Percentiles rank a stretch among this genome's conserved stretches.
Evolutionary conservation across 2,329 filamentous ascomycete genomes (phyloP).

Genomic region (Pseudodiploospora longispora): DNA sequence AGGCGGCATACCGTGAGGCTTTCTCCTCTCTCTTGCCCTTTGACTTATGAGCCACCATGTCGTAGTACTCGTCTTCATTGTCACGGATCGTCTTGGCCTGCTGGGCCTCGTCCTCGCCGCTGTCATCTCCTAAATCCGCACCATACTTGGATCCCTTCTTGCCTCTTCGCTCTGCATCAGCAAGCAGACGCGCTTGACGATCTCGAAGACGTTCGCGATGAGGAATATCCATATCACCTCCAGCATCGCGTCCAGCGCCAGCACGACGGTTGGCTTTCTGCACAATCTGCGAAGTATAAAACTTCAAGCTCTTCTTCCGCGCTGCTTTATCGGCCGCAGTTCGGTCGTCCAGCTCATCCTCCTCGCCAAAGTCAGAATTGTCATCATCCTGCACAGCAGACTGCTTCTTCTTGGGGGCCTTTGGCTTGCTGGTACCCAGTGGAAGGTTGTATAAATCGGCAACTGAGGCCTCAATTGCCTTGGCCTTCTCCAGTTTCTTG

Average conservation of each 20-base stretch:
- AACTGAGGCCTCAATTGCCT: slow-evolving; percentile 61
- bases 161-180: slow-evolving; percentile 80
- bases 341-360: slow-evolving; percentile 66
- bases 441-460: slow-evolving; percentile 60
- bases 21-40: slow-evolving; percentile 69
- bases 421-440: slow-evolving; percentile 41
- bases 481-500: slow-evolving; percentile 38
- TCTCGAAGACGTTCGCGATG: slow-evolving; percentile 84
- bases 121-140: slow-evolving; percentile 60
- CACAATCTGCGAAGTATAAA: slow-evolving; percentile 96
- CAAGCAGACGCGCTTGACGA: slow-evolving; percentile 75
- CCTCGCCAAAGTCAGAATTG: slow-evolving; percentile 89
- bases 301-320: slow-evolving; percentile 86
- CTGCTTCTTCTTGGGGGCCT: slow-evolving; percentile 22
- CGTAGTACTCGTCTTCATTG: slow-evolving; percentile 75
- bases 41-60: slow-evolving; percentile 68
- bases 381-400: slow-evolving; percentile 41
- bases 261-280: slow-evolving; percentile 87
- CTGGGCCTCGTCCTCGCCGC: slow-evolving; percentile 58
- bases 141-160: slow-evolving; percentile 54
- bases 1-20: slow-evolving; percentile 45
- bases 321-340: slow-evolving; percentile 80
- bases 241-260: slow-evolving; percentile 62
- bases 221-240: slow-evolving; percentile 76
- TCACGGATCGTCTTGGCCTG: slow-evolving; percentile 43